Evolutionary conservation across 1,139 yeast species (phyloP).

Genomic region (Yamadazyma mexicana): DNA sequence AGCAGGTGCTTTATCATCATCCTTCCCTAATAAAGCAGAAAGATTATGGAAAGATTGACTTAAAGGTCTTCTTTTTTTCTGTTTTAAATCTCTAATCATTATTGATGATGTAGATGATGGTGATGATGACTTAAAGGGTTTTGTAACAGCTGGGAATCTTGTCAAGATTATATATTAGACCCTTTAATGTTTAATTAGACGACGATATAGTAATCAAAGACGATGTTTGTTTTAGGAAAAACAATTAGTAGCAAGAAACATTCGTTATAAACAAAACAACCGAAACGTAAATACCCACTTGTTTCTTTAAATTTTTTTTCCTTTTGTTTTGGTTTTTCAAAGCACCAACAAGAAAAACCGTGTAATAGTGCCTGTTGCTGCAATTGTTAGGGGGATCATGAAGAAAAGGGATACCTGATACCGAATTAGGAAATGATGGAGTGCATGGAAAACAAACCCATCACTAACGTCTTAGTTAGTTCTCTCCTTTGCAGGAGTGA

Average conservation of each 20-base stretch:
- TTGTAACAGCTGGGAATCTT: no score
- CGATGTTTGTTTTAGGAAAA: neutral
- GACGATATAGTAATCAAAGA: neutral
- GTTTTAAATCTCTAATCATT: neutral
- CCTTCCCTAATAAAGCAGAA: neutral
- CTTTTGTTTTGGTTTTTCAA: no score
- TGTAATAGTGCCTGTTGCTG: neutral
- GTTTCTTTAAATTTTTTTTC: no score
- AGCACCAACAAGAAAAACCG: no score
- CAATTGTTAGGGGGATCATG: neutral
- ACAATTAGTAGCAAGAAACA: conserved; percentile 1
- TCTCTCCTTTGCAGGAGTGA: conserved; percentile 2
- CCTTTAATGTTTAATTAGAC: neutral
- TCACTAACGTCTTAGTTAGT: no score
- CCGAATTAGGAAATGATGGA: conserved; percentile 1
- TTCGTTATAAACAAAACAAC: neutral
- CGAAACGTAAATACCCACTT: neutral
- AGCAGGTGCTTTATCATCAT: neutral
- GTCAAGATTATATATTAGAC: neutral
- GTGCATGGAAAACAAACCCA: neutral
- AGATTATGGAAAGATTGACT: conserved; percentile 16
- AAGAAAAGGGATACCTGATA: conserved; percentile 1
- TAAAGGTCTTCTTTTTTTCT: conserved; percentile 15
- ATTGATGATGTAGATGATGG: neutral
- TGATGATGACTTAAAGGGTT: neutral